Conservation (phyloP, 2,329 filamentous ascomycete genomes). For the Cladophialophora carrionii region DNA sequence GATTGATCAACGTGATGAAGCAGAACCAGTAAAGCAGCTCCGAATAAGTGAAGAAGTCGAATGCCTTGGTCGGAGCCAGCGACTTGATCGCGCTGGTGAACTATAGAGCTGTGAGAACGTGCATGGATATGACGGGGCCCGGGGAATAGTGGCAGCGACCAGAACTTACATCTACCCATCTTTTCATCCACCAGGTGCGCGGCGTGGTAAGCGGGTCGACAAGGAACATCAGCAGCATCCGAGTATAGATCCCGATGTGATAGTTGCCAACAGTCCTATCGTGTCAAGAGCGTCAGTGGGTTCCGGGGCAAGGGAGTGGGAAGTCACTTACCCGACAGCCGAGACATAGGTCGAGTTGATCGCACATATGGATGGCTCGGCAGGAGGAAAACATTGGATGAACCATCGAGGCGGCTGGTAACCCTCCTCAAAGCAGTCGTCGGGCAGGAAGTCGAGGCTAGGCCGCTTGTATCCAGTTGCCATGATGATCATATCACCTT, state of each 20-base stretch:
- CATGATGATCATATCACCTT: slow-evolving; percentile 78
- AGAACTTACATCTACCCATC: slow-evolving; percentile 70
- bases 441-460: slow-evolving; percentile 71
- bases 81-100: slow-evolving; percentile 75
- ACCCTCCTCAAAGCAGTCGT: slow-evolving; percentile 71
- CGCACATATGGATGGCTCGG: slow-evolving; percentile 71
- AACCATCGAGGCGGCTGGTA: slow-evolving; percentile 87
- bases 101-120: neutral
- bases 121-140: neutral
- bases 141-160: neutral
- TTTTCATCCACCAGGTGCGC: slow-evolving; percentile 72
- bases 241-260: slow-evolving; percentile 87
- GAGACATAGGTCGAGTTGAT: slow-evolving; percentile 85
- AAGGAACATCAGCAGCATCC: slow-evolving; percentile 84
- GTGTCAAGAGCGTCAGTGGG: slow-evolving; percentile 10
- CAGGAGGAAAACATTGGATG: slow-evolving; percentile 79
- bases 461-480: slow-evolving; percentile 81
- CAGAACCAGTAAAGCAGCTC: slow-evolving; percentile 85
- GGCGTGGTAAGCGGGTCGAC: slow-evolving; percentile 76
- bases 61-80: slow-evolving; percentile 71
- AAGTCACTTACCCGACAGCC: slow-evolving; percentile 62
- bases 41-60: slow-evolving; percentile 88
- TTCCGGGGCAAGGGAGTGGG: neutral
- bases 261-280: slow-evolving; percentile 72
- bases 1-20: slow-evolving; percentile 77